Percentiles rank a stretch among this genome's conserved stretches.
Evolutionary conservation across 2,329 filamentous ascomycete species (phyloP).

Genomic region (Beauveria sp.): DNA sequence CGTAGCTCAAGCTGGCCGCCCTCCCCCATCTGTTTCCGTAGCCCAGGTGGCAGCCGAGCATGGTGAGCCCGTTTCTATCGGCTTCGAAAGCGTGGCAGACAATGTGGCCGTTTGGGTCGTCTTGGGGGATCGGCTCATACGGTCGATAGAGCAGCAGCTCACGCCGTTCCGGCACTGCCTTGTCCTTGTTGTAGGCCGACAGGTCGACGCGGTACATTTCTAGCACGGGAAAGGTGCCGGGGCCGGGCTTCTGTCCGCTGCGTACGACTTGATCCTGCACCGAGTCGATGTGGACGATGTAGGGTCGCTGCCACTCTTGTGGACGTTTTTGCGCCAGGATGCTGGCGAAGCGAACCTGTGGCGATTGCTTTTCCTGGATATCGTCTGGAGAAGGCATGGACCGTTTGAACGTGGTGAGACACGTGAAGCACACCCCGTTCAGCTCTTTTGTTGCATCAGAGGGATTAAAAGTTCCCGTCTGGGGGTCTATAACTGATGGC

Average conservation of each 20-base stretch:
- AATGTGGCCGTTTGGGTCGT: slow-evolving; percentile 38
- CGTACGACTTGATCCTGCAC: slow-evolving; percentile 28
- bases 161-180: slow-evolving; percentile 35
- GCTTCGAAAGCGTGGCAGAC: slow-evolving; percentile 43
- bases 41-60: slow-evolving; percentile 41
- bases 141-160: slow-evolving; percentile 45
- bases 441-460: slow-evolving; percentile 33
- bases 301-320: slow-evolving; percentile 36
- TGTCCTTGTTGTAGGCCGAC: slow-evolving; percentile 33
- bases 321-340: slow-evolving; percentile 32
- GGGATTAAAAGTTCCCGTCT: slow-evolving; percentile 28
- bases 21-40: slow-evolving; percentile 34
- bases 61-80: slow-evolving; percentile 47
- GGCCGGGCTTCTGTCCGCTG: slow-evolving; percentile 19
- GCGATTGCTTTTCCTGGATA: slow-evolving; percentile 29
- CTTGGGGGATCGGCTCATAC: slow-evolving; percentile 32
- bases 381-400: slow-evolving; percentile 28
- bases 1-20: slow-evolving; percentile 42
- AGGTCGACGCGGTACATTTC: slow-evolving; percentile 51
- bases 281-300: slow-evolving; percentile 38
- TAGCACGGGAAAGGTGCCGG: slow-evolving; percentile 40
- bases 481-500: slow-evolving; percentile 26
- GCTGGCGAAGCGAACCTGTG: slow-evolving; percentile 34
- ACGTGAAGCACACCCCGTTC: slow-evolving; percentile 40
- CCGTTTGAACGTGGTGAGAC: slow-evolving; percentile 45